phyloP scores from a whole-genome alignment of 306 rosid species.

The Sicyos baderoa region DNA sequence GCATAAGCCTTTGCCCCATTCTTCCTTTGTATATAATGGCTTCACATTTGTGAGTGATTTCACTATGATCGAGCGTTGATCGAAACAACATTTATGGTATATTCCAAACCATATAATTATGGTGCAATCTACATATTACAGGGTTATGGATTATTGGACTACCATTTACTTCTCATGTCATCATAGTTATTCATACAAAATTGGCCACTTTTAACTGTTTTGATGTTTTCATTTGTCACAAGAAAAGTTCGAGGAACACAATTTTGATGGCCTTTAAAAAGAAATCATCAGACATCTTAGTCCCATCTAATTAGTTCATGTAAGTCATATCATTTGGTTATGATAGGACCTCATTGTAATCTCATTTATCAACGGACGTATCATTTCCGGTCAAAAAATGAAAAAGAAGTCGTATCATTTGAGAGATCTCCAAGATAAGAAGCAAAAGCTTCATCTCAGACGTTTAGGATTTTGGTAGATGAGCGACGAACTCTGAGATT shows the following conservation, averaged over 20 bases:
- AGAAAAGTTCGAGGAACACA: background rate
- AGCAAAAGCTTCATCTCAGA: background rate
- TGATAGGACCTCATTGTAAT: too few relatives aligned
- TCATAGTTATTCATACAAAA: background rate
- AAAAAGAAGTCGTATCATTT: background rate
- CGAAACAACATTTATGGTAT: slow-evolving; percentile 2
- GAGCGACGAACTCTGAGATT: background rate
- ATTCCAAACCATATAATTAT: background rate
- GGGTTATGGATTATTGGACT: background rate
- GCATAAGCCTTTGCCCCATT: background rate
- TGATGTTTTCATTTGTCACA: background rate
- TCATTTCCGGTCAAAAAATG: too few relatives aligned
- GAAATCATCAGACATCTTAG: background rate
- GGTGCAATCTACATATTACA: background rate
- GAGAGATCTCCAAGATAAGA: background rate
- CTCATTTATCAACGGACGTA: too few relatives aligned
- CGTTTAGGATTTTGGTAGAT: background rate
- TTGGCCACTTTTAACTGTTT: background rate
- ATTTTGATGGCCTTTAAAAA: background rate
- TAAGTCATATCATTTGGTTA: background rate
- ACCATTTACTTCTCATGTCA: background rate
- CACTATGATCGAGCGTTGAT: background rate
- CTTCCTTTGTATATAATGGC: background rate
- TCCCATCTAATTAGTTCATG: background rate
- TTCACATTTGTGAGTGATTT: background rate